These are phyloP conservation scores for Corchorus olitorius DNA, from an alignment of 345 rosid genomes.

Conservation along the genomic window DNA sequence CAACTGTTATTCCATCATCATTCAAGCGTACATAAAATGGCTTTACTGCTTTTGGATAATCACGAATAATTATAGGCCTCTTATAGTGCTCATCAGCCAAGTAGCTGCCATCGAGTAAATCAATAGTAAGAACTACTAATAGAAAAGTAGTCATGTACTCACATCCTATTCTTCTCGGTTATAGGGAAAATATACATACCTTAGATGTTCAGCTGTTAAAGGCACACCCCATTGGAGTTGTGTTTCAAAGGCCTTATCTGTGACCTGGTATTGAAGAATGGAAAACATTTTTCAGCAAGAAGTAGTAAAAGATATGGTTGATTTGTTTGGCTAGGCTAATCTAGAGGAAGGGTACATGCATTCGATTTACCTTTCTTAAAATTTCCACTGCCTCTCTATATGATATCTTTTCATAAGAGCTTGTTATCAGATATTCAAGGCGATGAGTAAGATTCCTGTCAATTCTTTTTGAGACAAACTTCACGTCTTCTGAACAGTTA, in stretches of 20 bases:
- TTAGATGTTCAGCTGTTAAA: constrained; percentile 73
- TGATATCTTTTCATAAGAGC: constrained; percentile 51
- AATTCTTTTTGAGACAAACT: constrained; percentile 58
- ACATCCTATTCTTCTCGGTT: background rate
- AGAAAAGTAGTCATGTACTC: background rate
- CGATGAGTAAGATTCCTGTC: constrained; percentile 53
- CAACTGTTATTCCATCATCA: constrained; percentile 75
- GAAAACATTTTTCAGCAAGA: background rate
- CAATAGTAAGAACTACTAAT: background rate
- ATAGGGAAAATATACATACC: constrained; percentile 41
- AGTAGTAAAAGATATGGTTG: background rate
- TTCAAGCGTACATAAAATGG: constrained; percentile 73
- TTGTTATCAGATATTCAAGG: constrained; percentile 49
- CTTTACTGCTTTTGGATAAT: constrained; percentile 62
- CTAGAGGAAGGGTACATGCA: background rate
- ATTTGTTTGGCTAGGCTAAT: background rate
- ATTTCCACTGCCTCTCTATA: constrained; percentile 61
- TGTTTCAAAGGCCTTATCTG: constrained; percentile 49
- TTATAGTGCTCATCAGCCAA: constrained; percentile 72
- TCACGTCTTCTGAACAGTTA: constrained; percentile 64
- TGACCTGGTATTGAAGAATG: constrained; percentile 38
- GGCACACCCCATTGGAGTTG: constrained; percentile 65
- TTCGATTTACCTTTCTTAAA: constrained; percentile 52
- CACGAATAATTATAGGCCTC: constrained; percentile 58
- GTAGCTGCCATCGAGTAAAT: constrained; percentile 46